phyloP scores from a whole-genome alignment of 495 filamentous ascomycete genomes.

The Oleoguttula mirabilis region DNA sequence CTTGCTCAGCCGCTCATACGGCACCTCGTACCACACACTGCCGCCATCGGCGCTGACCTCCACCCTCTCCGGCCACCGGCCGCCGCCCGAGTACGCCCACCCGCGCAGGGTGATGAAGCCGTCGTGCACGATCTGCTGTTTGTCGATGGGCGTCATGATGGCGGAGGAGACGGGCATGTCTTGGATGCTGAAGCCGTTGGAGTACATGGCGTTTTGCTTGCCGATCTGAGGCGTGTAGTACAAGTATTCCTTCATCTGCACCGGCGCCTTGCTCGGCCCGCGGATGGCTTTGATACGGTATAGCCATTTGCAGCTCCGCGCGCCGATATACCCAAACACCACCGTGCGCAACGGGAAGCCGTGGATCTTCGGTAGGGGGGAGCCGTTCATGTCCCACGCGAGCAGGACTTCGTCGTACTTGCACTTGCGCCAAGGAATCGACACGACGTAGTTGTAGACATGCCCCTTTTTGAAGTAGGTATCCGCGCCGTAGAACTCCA shows the following conservation, averaged over 20 bases:
- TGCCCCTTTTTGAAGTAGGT: constrained; percentile 55
- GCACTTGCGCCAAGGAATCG: constrained; percentile 44
- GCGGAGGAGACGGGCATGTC: constrained; percentile 41
- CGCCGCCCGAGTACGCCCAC: constrained; percentile 38
- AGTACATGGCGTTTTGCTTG: constrained; percentile 37
- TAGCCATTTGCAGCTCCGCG: constrained; percentile 31
- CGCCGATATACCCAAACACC: constrained; percentile 28
- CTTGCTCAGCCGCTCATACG: constrained; percentile 36
- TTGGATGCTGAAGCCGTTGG: constrained; percentile 34
- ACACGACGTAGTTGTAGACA: constrained; percentile 48
- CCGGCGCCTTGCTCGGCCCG: constrained; percentile 32
- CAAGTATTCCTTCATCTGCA: constrained; percentile 37
- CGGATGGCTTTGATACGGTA: constrained; percentile 23
- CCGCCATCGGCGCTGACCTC: constrained; percentile 29
- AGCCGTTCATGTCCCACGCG: constrained; percentile 36
- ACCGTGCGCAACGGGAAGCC: constrained; percentile 28
- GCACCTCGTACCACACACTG: constrained; percentile 36
- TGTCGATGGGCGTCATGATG: constrained; percentile 35
- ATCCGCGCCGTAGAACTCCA: constrained; percentile 52
- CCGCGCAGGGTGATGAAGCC: constrained; percentile 32
- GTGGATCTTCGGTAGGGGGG: constrained; percentile 26
- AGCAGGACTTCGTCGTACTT: constrained; percentile 42
- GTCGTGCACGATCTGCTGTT: constrained; percentile 34
- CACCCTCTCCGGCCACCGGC: constrained; percentile 34
- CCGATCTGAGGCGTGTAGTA: constrained; percentile 36